Evolutionary conservation across 345 rosid genomes (phyloP), one percentile per base, ranked within the genome.

Genomic region (Eucalyptus guilfoylei): DNA sequence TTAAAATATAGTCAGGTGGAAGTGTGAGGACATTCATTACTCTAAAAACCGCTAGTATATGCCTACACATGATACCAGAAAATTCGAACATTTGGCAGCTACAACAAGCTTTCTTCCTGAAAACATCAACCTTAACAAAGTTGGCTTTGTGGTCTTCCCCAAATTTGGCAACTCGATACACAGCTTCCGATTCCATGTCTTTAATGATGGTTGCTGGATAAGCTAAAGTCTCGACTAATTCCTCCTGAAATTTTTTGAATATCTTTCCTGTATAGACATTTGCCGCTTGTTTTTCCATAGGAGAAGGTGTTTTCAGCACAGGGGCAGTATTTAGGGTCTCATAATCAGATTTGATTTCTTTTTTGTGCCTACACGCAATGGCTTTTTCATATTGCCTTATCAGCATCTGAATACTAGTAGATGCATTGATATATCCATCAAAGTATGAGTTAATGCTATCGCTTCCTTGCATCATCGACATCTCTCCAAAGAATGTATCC

Each of bases 11-110:
- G 34, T 91, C 95, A 86, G 95, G 89, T 72, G 98, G 98, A 87
- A 96, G 94, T 28, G 95, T 93, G 87, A 93, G 95, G 87, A 96
- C 95, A 91, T 94, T 96, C 86, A 91, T 91, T 26, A 95, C 94
- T 90, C 96, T 95, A 89, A 96, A 96, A 34, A 94, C 98, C 6
- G 96, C 96, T 88, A 96, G 91, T 88, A 94, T 80, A 87, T 96
- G 99, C 89, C 99, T 92, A 80, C 99, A 96, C 42, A 92, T 89
- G 52, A 96, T 92, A 89, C 98, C 98, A 19, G 95, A 92, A 90
- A 91, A 96, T 91, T 96, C 97, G 87, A 96, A 96, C 96, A 96
- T 94, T 67, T 91, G 94, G 94, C 98, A 96, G 94, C 96, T 96
- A 92, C 98, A 96, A 87, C 89, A 90, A 89, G 98, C 96, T 93